Evolutionary conservation across 2,329 filamentous ascomycete species (phyloP).

Genomic region (Paecilomyces fulvus): DNA sequence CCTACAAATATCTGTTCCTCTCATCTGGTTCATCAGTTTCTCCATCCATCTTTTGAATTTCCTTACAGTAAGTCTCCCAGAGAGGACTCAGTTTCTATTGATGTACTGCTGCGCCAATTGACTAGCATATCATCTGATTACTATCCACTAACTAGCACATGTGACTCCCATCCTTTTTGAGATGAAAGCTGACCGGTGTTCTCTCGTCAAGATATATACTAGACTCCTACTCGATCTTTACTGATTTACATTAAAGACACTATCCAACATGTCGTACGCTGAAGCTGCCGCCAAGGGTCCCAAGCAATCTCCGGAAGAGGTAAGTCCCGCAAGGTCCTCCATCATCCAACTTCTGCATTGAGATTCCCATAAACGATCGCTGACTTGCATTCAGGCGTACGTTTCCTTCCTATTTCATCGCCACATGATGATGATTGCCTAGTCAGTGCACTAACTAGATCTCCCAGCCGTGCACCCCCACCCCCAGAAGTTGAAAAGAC

Average conservation of each 20-base stretch:
- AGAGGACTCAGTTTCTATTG: background rate
- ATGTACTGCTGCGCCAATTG: background rate
- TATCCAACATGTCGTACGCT: constrained; percentile 39
- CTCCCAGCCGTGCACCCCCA: constrained; percentile 33
- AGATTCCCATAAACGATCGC: constrained; percentile 7
- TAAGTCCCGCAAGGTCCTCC: constrained; percentile 12
- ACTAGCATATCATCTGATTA: constrained; percentile 1
- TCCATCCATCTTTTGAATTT: background rate
- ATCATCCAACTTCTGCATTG: background rate
- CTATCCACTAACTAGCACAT: background rate
- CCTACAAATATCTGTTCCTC: background rate
- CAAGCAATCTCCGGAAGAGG: constrained; percentile 40
- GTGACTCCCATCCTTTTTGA: background rate
- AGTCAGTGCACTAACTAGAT: background rate
- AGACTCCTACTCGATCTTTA: background rate
- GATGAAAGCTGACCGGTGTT: background rate
- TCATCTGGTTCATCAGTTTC: background rate
- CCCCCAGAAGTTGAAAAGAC: constrained; percentile 30
- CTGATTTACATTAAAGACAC: constrained; percentile 2
- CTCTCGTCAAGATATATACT: background rate
- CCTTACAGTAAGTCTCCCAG: background rate
- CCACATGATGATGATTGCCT: background rate
- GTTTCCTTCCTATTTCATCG: constrained; percentile 9
- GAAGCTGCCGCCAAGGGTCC: constrained; percentile 39
- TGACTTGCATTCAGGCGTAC: constrained; percentile 24